phyloP scores from a whole-genome alignment of 257 asterid genomes.

The Leptodermis oblonga region DNA sequence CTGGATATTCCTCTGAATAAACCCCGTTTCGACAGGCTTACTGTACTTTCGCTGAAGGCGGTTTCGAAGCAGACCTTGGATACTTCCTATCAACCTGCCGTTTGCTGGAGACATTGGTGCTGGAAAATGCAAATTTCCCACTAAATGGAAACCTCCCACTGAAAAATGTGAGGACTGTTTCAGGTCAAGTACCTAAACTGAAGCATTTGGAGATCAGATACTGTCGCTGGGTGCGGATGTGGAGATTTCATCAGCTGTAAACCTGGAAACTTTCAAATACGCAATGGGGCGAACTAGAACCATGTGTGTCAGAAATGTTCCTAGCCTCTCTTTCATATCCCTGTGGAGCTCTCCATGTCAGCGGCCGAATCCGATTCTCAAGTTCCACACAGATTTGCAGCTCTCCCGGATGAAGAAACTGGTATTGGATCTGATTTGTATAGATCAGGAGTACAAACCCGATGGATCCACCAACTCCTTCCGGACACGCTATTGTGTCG shows the following conservation, averaged over 20 bases:
- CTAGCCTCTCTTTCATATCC: neutral
- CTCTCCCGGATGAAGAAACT: neutral
- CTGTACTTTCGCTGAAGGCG: neutral
- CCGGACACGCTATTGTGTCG: too few species aligned
- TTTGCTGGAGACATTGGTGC: neutral
- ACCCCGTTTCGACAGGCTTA: neutral
- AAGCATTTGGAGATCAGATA: neutral
- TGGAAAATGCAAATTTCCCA: neutral
- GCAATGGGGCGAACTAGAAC: neutral
- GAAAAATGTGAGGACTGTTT: too few species aligned
- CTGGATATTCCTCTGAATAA: neutral
- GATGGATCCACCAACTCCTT: too few species aligned
- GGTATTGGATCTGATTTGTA: neutral
- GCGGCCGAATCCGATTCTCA: too few species aligned
- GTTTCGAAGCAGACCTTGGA: neutral
- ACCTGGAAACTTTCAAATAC: neutral
- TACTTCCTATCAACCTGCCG: neutral
- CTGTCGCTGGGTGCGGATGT: neutral
- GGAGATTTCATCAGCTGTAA: neutral
- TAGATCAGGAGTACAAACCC: too few species aligned
- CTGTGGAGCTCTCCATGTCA: neutral
- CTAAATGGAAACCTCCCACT: neutral
- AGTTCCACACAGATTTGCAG: neutral
- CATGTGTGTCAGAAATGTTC: neutral
- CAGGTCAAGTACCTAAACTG: neutral